Evolutionary conservation across 2,329 filamentous ascomycete genomes (phyloP), one percentile per base, ranked within the genome.

Genomic region (Aureobasidium sp.): DNA sequence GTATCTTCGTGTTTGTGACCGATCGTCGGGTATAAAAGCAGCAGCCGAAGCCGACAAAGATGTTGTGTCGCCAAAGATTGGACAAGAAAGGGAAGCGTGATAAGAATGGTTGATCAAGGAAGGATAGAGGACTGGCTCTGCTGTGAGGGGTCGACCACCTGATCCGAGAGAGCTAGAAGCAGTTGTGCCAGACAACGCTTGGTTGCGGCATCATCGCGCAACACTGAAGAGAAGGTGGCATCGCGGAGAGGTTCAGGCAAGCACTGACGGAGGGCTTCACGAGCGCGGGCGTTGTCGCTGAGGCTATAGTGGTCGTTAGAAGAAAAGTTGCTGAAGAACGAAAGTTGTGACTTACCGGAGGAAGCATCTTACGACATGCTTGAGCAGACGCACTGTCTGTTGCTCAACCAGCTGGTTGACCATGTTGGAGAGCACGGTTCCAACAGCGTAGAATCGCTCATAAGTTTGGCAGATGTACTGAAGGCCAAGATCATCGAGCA

Each of bases 391-490:
- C 34, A 96, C 94, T 1, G 94, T 99, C 77, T 99, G 94, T 72
- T 96, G 93, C 76, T 99, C 94, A 42, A 97, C 94, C 41, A 99
- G 84, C 77, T 97, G 93, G 59, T 89, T 91, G 62, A 99, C 94
- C 94, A 99, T 99, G 73, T 97, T 99, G 79, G 91, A 96, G 42
- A 99, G 80, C 6, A 99, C 94, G 1, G 94, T 99, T 6, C 94
- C 94, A 5, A 99, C 94, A 8, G 94, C 94, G 69, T 97, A 99
- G 77, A 99, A 99, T 23, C 94, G 85, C 80, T 99, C 94, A 70
- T 99, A 99, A 0, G 94, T 99, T 67, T 95, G 93, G 77, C 94
- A 99, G 63, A 99, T 99, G 76, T 99, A 99, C 71, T 94, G 94
- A 65, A 99, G 83, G 4, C 94, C 94, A 70, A 96, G 93, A 70